Conservation (phyloP, 352 stramenopile genomes). For the Globisporangium yorkense region DNA sequence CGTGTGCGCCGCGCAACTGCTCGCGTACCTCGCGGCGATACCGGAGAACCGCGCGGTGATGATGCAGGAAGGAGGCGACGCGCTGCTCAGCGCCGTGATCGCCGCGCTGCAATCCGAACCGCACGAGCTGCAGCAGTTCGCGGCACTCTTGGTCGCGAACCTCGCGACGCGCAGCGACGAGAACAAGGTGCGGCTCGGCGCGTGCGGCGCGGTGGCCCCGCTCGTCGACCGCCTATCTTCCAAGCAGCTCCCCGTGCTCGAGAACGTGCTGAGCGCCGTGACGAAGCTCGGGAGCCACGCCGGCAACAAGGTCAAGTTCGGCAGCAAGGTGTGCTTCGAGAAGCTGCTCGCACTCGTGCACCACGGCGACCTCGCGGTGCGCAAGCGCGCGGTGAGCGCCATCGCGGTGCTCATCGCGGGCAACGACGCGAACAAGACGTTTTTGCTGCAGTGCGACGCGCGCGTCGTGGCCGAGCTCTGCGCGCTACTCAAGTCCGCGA, state of each 20-base stretch:
- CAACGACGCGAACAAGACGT: slow-evolving; percentile 70
- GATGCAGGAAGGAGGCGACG: slow-evolving; percentile 32
- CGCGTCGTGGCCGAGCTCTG: slow-evolving; percentile 51
- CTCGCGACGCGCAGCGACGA: slow-evolving; percentile 50
- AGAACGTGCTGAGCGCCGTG: slow-evolving; percentile 62
- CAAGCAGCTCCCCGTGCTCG: slow-evolving; percentile 56
- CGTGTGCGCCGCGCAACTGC: slow-evolving; percentile 26
- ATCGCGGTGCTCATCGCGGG: slow-evolving; percentile 58
- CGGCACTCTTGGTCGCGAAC: slow-evolving; percentile 48
- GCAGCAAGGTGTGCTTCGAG: slow-evolving; percentile 66
- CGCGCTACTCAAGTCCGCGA: slow-evolving; percentile 49
- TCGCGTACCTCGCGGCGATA: slow-evolving; percentile 38
- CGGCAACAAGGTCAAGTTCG: slow-evolving; percentile 77
- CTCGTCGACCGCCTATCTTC: slow-evolving; percentile 62
- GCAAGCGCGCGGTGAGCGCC: slow-evolving; percentile 50
- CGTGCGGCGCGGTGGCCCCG: slow-evolving; percentile 28
- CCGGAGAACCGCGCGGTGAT: slow-evolving; percentile 42
- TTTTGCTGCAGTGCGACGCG: slow-evolving; percentile 51
- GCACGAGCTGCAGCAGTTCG: slow-evolving; percentile 52
- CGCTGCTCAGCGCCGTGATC: slow-evolving; percentile 29
- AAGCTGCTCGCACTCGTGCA: slow-evolving; percentile 58
- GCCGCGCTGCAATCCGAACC: slow-evolving; percentile 40
- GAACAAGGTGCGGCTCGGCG: slow-evolving; percentile 59
- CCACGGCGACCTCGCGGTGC: slow-evolving; percentile 56
- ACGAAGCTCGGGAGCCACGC: slow-evolving; percentile 63